These are phyloP conservation scores for Eragrostis nindensis DNA, from an alignment of 176 grass and related monocot species.

Conservation along the genomic window DNA sequence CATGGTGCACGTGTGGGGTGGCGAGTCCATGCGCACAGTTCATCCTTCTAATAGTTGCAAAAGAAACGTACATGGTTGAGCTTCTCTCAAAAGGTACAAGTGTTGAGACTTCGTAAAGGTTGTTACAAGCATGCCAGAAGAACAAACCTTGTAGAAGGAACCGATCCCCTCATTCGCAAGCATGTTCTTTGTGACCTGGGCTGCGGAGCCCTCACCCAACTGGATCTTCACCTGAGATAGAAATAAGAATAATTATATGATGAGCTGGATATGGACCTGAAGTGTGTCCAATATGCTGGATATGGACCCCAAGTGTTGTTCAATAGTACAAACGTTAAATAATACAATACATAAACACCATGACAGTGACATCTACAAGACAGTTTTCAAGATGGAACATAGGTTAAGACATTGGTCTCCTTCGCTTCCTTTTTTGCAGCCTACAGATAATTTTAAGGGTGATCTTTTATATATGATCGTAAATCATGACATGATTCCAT, in stretches of 20 bases:
- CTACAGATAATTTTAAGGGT: neutral
- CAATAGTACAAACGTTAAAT: neutral
- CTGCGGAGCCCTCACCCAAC: slow-evolving; percentile 90
- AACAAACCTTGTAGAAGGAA: slow-evolving; percentile 80
- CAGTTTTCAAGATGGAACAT: slow-evolving; percentile 13
- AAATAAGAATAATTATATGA: slow-evolving; percentile 24
- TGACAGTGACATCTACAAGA: slow-evolving; percentile 16
- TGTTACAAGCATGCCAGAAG: neutral
- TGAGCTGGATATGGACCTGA: neutral
- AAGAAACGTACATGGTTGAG: neutral
- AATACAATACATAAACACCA: slow-evolving; percentile 22
- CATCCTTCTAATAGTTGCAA: neutral
- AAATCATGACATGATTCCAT: neutral
- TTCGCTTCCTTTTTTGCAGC: neutral
- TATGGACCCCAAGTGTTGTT: no score
- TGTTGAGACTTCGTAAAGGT: neutral
- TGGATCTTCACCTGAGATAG: slow-evolving; percentile 91
- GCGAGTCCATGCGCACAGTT: neutral
- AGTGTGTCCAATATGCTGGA: no score
- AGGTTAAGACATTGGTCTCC: neutral
- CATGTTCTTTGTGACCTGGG: slow-evolving; percentile 81
- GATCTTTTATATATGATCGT: neutral
- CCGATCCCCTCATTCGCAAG: slow-evolving; percentile 75
- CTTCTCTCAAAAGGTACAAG: neutral
- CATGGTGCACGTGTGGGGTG: neutral